Conservation (phyloP, 163 green algal genomes). For the Chlorella variabilis region DNA sequence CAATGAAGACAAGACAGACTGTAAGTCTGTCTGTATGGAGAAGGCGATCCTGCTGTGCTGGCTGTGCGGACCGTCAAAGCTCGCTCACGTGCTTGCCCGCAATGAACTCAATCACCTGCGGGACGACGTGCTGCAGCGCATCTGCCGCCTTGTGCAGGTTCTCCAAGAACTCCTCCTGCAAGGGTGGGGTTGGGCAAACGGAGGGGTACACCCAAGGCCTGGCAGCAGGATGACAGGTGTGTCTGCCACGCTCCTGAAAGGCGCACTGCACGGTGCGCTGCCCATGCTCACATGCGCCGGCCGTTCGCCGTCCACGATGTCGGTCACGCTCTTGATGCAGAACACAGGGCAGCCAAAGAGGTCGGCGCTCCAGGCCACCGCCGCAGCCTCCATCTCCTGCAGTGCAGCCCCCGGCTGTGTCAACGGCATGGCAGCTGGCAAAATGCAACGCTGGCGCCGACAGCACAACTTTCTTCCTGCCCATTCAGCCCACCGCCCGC, state of each 20-base stretch:
- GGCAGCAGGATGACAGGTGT: too few species aligned
- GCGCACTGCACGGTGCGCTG: too few species aligned
- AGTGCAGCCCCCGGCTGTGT: not conserved
- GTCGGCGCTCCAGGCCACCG: conserved; percentile 78
- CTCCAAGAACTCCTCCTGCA: conserved; percentile 90
- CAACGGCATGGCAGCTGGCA: not conserved
- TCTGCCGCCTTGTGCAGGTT: conserved; percentile 87
- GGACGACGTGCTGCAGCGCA: conserved; percentile 77
- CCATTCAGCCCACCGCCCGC: too few species aligned
- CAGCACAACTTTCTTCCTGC: too few species aligned
- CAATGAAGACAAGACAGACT: too few species aligned
- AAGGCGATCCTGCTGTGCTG: too few species aligned
- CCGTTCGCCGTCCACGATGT: conserved; percentile 96
- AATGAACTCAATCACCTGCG: conserved; percentile 80
- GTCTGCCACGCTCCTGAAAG: too few species aligned
- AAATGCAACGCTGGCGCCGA: too few species aligned
- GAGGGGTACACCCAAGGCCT: too few species aligned
- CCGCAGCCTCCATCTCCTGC: conserved; percentile 92
- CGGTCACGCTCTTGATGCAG: conserved; percentile 94
- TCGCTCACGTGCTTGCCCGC: conserved; percentile 75
- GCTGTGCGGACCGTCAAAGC: too few species aligned
- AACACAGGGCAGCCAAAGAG: conserved; percentile 86
- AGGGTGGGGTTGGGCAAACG: not conserved
- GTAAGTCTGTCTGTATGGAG: too few species aligned
- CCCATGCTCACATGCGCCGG: conserved; percentile 56